A percentile compares a stretch with the other conserved stretches of the same genome.
phyloP scores from a whole-genome alignment of 345 rosid genomes.

The Dipteronia dyeriana region DNA sequence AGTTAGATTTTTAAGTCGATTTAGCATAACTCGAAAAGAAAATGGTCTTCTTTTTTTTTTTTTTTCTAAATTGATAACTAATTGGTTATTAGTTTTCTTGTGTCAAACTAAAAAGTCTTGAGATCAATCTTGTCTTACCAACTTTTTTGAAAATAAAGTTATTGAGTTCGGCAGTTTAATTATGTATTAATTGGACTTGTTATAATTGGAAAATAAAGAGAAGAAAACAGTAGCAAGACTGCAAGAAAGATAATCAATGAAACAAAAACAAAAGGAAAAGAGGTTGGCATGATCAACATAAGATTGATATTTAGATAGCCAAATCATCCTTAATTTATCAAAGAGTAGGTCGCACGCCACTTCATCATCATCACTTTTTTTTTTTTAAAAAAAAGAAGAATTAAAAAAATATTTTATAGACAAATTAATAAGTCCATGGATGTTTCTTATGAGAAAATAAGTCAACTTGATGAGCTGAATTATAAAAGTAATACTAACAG shows the following conservation, averaged over 20 bases:
- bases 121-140: not conserved
- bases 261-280: not conserved
- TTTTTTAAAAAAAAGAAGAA: not conserved
- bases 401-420: not conserved
- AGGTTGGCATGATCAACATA: not conserved
- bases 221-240: not conserved
- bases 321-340: not conserved
- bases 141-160: not conserved
- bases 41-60: not conserved
- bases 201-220: too few relatives aligned
- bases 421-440: not conserved
- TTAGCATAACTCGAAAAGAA: too few relatives aligned
- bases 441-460: not conserved
- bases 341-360: constrained; percentile 4
- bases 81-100: not conserved
- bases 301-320: not conserved
- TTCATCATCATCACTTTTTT: constrained; percentile 1
- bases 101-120: not conserved
- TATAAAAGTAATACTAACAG: not conserved
- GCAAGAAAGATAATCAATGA: not conserved
- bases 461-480: constrained; percentile 8
- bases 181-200: not conserved
- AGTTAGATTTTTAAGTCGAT: too few relatives aligned
- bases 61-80: too few relatives aligned
- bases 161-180: not conserved